Base-by-base conservation (phyloP, 192 early-diverging fungal genomes). In the Linnemannia zychae region DNA sequence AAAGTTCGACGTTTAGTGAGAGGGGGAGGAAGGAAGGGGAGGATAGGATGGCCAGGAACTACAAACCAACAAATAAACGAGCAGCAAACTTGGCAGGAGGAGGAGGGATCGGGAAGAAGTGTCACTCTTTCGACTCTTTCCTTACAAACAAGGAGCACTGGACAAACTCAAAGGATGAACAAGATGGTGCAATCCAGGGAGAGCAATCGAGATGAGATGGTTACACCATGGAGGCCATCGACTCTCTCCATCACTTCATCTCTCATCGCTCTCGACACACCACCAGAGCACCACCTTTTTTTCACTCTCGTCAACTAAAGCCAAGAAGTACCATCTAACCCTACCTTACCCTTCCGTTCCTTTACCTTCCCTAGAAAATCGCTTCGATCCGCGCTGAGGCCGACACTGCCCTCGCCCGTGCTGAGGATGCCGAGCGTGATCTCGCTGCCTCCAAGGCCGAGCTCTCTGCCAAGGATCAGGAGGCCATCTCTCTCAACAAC, bases 381-480 rank as follows among this genome's bases (percentile, higher is more conserved):
- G 77, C 75, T 36, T 60, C 46, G 33, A 90, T 94, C 70, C 94
- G 95, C 63, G 88, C 91, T 67, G 93, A 95, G 82, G 84, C 92
- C 69, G 95, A 96, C 40, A 90, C 87, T 31, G 89, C 92, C 67
- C 83, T 69, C 74, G 90, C 89, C 73, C 90, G 91, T 52, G 93
- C 92, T 52, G 94, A 95, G 48, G 87, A 89, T 36, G 88, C 91
- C 63, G 93, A 95, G 88, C 82, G 76, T 44, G 89, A 90, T 18
- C 80, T 90, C 78, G 93, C 94, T 90, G 87, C 91, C 76, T 71
- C 89, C 36, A 87, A 90, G 87, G 86, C 80, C 68, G 91, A 94
- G 86, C 82, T 90, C 80, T 92, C 89, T 38, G 89, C 91, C 80
- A 95, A 93, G 83, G 95, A 96, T 52, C 93, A 94, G 82, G 96